phyloP scores from a whole-genome alignment of 306 rosid species.

The Trifolium fragiferum region DNA sequence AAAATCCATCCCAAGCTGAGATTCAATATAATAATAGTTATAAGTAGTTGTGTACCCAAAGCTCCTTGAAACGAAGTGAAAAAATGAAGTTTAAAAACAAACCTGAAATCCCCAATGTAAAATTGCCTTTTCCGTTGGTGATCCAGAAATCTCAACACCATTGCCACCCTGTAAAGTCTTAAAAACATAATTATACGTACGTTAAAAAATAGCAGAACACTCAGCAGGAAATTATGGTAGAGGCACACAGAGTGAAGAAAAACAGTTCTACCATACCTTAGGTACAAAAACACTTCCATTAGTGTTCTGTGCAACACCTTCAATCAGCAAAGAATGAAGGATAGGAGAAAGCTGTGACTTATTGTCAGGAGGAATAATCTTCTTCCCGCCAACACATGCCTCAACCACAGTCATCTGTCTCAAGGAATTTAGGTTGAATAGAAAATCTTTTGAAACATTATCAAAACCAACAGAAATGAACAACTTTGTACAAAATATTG shows the following conservation, averaged over 20 bases:
- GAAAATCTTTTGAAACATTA: constrained; percentile 1
- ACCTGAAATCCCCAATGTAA: constrained; percentile 82
- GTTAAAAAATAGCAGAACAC: neutral
- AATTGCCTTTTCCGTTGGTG: constrained; percentile 98
- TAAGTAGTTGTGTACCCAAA: neutral
- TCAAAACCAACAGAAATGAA: constrained; percentile 16
- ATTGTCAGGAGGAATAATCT: constrained; percentile 55
- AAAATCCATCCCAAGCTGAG: constrained; percentile 93
- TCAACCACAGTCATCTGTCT: constrained; percentile 92
- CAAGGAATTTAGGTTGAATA: neutral
- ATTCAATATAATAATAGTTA: constrained; percentile 29
- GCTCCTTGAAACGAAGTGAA: neutral
- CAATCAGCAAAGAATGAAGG: constrained; percentile 62
- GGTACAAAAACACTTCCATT: constrained; percentile 72
- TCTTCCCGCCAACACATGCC: constrained; percentile 67
- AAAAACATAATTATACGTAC: neutral
- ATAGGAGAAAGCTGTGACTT: constrained; percentile 60
- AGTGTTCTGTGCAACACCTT: constrained; percentile 86
- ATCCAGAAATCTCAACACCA: constrained; percentile 83
- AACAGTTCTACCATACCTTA: constrained; percentile 62
- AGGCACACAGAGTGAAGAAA: neutral
- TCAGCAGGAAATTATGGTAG: too few relatives aligned
- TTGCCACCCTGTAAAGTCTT: constrained; percentile 49
- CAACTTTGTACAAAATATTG: neutral
- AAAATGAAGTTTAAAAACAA: constrained; percentile 5